Base-by-base conservation (phyloP, 2,329 filamentous ascomycete species). In the Aspergillus bombycis region DNA sequence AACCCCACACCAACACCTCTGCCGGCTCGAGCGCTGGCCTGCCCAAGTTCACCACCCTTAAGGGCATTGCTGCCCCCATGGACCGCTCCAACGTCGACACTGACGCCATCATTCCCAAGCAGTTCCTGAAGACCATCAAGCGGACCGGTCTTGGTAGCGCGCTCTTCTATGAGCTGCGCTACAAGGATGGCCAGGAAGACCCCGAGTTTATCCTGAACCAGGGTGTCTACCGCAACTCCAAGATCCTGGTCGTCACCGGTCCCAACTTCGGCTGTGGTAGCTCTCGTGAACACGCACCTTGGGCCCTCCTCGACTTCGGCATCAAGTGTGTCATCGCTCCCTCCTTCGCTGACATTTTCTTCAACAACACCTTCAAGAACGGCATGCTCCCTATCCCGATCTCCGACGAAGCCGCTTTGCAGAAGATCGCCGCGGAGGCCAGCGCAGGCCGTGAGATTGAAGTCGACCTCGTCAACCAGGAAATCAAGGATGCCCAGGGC, bases 341-440 rank as follows among this genome's bases (percentile, higher is more conserved):
- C 1, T 94, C 91, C 1, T 92, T 87, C 70, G 91, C 91, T 63
- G 93, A 96, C 75, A 99, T 99, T 79, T 97, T 97, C 88, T 96
- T 94, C 88, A 97, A 97, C 88, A 99, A 99, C 85, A 95, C 91
- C n/a, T 98, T 97, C 87, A 98, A 99, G 86, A 99, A 99, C 83
- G 94, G 94, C 82, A 98, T 98, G 95, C 84, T 98, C 67, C 94
- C 94, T 55, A 88, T 98, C 65, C 81, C 85, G 63, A 91, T 98
- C 75, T 82, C 85, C 36, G 88, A 94, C 77, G 80, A 88, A 68
- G 83, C 80, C 1, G 84, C 86, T 36, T 82, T 97, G 4, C 84
- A 91, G 50, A 84, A 84, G 65, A 89, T 98, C 67, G 89, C 91
- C 43, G 87, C 84, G 30, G 92, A 96, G 79, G 94, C 94, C 38